Evolutionary conservation across 1,284 basidiomycete genomes (phyloP), one percentile per base, ranked within the genome.

Genomic region (Melampsora larici-populina): DNA sequence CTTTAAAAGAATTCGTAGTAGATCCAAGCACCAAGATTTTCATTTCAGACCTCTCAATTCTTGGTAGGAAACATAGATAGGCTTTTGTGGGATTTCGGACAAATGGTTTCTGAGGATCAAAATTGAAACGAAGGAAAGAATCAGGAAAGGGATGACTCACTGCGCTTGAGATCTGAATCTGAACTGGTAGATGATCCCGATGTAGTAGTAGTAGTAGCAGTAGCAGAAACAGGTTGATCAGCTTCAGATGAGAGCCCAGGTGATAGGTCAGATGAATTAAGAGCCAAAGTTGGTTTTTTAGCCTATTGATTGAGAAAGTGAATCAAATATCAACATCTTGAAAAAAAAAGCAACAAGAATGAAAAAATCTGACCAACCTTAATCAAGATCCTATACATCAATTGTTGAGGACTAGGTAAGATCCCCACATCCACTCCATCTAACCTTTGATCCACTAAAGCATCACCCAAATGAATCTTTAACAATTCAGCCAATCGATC

Each of bases 381-480:
- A 81, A 99, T 85, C 70, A 99, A 82, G 51, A 99, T 88, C 80
- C 89, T 89, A 15, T 90, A 89, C 82, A 89, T 91, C 70, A 99
- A 86, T 46, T 91, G 88, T 79, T 94, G 90, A 0, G 97, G 97
- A 82, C 92, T 96, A 0, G 96, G 97, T 58, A 98, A 82, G 29
- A 91, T 85, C 78, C 78, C 46, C 85, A 86, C 33, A 40, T 70
- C 80, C 72, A 36, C 86, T 84, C 46, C 86, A 85, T 55, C 87
- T 0, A 90, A 83, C 0, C 89, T 90, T 0, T 87, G 87, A 49
- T 86, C 87, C 31, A 96, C 86, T 15, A 99, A 87, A 33, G 87
- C 86, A 43, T 90, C 88, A 0, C 93, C 93, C 81, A 99, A 92
- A 0, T 89, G 89, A 46, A 90, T 88, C 18, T 84, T 86, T 87